phyloP scores from a whole-genome alignment of 1,284 basidiomycete species.

The Abortiporus biennis region DNA sequence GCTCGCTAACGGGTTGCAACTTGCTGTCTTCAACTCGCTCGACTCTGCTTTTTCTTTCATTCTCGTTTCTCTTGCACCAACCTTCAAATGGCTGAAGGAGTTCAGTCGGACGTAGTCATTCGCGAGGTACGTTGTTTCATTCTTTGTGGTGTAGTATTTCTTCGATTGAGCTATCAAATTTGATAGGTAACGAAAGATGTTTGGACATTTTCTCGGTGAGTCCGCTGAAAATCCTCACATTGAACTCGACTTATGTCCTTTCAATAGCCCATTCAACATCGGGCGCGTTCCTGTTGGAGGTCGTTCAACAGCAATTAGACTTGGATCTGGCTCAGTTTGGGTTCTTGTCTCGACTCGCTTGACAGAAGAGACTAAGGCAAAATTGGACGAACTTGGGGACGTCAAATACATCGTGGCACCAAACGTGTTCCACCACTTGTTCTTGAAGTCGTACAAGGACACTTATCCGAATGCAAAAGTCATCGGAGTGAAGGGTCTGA shows the following conservation, averaged over 20 bases:
- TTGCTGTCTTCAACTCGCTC: no score
- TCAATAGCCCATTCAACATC: conserved; percentile 55
- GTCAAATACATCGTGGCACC: conserved; percentile 72
- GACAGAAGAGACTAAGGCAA: conserved; percentile 65
- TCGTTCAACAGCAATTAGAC: conserved; percentile 76
- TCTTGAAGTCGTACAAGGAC: conserved; percentile 55
- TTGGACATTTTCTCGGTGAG: conserved; percentile 69
- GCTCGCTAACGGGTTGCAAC: no score
- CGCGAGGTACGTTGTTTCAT: conserved; percentile 7
- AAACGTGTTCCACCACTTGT: conserved; percentile 64
- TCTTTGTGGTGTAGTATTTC: not conserved
- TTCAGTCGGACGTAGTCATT: conserved; percentile 9
- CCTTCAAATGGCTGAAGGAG: no score
- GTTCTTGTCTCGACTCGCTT: conserved; percentile 83
- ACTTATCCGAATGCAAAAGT: conserved; percentile 76
- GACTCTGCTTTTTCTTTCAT: no score
- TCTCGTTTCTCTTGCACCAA: no score
- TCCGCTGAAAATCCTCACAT: not conserved
- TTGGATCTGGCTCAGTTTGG: conserved; percentile 75
- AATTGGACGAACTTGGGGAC: conserved; percentile 68
- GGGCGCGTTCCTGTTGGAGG: conserved; percentile 73
- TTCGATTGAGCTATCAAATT: not conserved
- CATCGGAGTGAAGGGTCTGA: conserved; percentile 55
- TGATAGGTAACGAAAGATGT: conserved; percentile 51
- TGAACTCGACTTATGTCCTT: not conserved